Percentiles rank a stretch among this genome's conserved stretches.
phyloP scores from a whole-genome alignment of 2,329 filamentous ascomycete species.

The Cordyceps farinosa region DNA sequence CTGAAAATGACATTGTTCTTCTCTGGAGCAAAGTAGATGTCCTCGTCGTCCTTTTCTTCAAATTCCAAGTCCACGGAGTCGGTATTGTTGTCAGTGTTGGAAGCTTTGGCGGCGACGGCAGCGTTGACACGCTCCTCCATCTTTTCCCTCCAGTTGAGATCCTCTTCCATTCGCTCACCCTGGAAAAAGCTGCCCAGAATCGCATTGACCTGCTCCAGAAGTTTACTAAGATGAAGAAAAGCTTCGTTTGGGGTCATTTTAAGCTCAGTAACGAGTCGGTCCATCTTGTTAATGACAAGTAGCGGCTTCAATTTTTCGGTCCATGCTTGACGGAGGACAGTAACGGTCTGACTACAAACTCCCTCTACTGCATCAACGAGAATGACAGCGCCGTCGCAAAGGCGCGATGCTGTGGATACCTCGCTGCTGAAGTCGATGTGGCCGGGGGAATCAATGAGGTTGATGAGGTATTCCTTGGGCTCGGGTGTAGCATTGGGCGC shows the following conservation, averaged over 20 bases:
- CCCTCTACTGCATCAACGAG: conserved; percentile 96
- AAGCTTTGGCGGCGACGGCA: conserved; percentile 59
- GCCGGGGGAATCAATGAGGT: conserved; percentile 94
- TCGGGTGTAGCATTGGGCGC: conserved; percentile 65
- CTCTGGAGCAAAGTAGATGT: conserved; percentile 96
- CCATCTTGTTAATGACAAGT: conserved; percentile 97
- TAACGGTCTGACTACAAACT: conserved; percentile 97
- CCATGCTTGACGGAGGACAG: conserved; percentile 92
- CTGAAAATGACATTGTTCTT: conserved; percentile 99
- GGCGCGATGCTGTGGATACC: conserved; percentile 88
- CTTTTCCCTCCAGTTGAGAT: conserved; percentile 89
- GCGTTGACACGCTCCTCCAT: conserved; percentile 83
- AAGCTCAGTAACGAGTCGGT: conserved; percentile 87
- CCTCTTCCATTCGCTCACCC: conserved; percentile 97
- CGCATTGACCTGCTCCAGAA: conserved; percentile 94
- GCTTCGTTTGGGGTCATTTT: conserved; percentile 91
- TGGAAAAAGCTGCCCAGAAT: conserved; percentile 97
- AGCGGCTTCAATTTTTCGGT: conserved; percentile 92
- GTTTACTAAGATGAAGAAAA: conserved; percentile 80
- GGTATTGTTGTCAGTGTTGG: conserved; percentile 45
- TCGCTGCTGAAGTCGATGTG: conserved; percentile 99
- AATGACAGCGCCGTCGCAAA: conserved; percentile 93
- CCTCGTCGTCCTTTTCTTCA: conserved; percentile 90
- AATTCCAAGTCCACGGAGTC: conserved; percentile 64
- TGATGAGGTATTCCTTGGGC: conserved; percentile 89